Evolutionary conservation across 495 filamentous ascomycete genomes (phyloP).

Genomic region (Penicillium salamii): DNA sequence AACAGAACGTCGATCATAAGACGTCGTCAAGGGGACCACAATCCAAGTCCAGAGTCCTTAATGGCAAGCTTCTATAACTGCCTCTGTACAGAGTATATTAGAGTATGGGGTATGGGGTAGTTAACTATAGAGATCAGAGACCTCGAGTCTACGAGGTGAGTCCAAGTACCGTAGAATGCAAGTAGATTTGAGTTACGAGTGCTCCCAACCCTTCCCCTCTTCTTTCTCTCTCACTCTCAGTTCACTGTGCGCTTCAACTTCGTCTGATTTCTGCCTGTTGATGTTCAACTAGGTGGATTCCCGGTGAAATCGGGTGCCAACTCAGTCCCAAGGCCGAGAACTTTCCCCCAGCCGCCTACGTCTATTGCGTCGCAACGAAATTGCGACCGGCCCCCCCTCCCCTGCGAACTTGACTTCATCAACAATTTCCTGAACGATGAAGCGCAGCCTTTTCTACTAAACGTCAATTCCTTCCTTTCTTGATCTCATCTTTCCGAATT

Average conservation of each 20-base stretch:
- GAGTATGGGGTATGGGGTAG: no score
- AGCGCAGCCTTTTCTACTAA: constrained; percentile 20
- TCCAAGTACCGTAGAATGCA: background rate
- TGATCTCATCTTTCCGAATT: constrained; percentile 18
- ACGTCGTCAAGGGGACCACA: constrained; percentile 24
- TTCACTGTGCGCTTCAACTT: background rate
- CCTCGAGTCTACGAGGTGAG: no score
- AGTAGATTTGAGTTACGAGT: background rate
- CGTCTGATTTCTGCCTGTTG: background rate
- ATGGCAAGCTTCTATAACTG: no score
- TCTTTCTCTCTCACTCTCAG: background rate
- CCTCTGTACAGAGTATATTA: no score
- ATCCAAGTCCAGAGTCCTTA: constrained; percentile 2
- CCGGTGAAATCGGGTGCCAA: constrained; percentile 1
- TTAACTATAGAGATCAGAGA: no score
- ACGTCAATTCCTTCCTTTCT: constrained; percentile 20
- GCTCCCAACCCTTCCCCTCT: constrained; percentile 6
- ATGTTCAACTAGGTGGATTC: background rate
- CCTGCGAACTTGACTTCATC: constrained; percentile 7
- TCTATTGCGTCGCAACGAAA: constrained; percentile 13
- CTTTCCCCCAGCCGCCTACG: constrained; percentile 7
- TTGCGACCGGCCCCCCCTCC: constrained; percentile 18
- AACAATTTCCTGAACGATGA: constrained; percentile 31
- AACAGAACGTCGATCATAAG: constrained; percentile 23
- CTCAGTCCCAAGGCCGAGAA: background rate